Conservation (phyloP, 2,329 filamentous ascomycete genomes). For the Fusarium paranaense region DNA sequence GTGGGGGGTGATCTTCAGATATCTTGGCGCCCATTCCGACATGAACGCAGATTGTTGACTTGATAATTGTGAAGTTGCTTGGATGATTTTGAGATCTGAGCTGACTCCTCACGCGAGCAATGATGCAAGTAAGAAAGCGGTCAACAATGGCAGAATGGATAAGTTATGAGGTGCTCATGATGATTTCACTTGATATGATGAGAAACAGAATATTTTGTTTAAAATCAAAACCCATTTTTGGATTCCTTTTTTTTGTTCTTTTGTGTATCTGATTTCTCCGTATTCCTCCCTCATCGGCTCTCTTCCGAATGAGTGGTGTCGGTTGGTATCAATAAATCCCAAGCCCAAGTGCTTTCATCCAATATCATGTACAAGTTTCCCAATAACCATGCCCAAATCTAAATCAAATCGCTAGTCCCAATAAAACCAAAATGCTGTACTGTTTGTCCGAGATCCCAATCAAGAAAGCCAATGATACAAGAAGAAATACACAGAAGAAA, state of each 20-base stretch:
- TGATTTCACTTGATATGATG: neutral
- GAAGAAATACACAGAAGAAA: slow-evolving; percentile 20
- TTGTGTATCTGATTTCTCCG: slow-evolving; percentile 37
- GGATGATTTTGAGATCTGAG: neutral
- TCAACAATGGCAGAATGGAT: slow-evolving; percentile 18
- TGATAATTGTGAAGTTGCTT: slow-evolving; percentile 1
- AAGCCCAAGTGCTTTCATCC: neutral
- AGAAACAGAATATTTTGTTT: slow-evolving; percentile 5
- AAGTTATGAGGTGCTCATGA: neutral
- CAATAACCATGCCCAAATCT: slow-evolving; percentile 19
- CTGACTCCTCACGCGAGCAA: slow-evolving; percentile 3
- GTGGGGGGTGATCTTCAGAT: slow-evolving; percentile 50
- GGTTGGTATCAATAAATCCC: slow-evolving; percentile 22
- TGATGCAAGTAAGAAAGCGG: slow-evolving; percentile 13
- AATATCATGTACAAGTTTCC: slow-evolving; percentile 6
- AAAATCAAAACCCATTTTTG: slow-evolving; percentile 28
- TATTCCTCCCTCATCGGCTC: slow-evolving; percentile 24
- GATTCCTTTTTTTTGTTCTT: slow-evolving; percentile 30
- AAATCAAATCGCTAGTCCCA: slow-evolving; percentile 26
- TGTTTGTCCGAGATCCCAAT: neutral
- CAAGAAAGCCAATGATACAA: slow-evolving; percentile 37
- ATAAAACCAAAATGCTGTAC: slow-evolving; percentile 11
- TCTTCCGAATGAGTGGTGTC: slow-evolving; percentile 8
- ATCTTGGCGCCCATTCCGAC: slow-evolving; percentile 56
- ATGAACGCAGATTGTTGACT: slow-evolving; percentile 37